Evolutionary conservation across 2,329 filamentous ascomycete species (phyloP).

Genomic region (Fulvia fulva): DNA sequence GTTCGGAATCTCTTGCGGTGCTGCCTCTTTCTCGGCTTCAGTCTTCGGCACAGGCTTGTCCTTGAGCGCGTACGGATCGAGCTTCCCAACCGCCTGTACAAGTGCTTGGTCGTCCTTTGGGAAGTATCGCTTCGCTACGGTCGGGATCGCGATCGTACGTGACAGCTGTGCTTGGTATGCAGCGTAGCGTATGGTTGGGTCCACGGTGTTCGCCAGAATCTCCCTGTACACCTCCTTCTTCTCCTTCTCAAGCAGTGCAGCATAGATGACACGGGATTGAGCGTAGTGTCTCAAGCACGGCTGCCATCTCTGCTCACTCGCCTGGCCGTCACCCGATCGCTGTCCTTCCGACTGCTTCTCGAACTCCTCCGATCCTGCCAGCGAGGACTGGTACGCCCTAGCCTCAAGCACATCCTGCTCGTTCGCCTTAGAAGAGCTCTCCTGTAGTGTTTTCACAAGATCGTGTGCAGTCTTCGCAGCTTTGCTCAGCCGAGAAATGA

Average conservation of each 20-base stretch:
- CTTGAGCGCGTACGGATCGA: slow-evolving; percentile 65
- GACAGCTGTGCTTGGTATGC: slow-evolving; percentile 89
- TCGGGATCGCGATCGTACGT: slow-evolving; percentile 74
- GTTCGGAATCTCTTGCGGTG: slow-evolving; percentile 54
- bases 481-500: slow-evolving; percentile 81
- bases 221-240: slow-evolving; percentile 82
- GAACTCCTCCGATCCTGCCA: slow-evolving; percentile 74
- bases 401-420: slow-evolving; percentile 76
- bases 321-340: slow-evolving; percentile 34
- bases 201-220: slow-evolving; percentile 76
- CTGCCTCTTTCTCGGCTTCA: slow-evolving; percentile 24
- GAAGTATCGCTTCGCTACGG: slow-evolving; percentile 76
- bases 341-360: slow-evolving; percentile 66
- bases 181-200: slow-evolving; percentile 90
- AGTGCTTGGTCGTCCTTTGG: slow-evolving; percentile 61
- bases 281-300: slow-evolving; percentile 72
- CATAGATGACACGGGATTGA: slow-evolving; percentile 76
- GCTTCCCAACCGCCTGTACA: slow-evolving; percentile 62
- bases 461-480: slow-evolving; percentile 66
- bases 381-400: slow-evolving; percentile 72
- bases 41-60: slow-evolving; percentile 42
- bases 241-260: slow-evolving; percentile 61
- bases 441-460: slow-evolving; percentile 62
- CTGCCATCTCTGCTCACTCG: slow-evolving; percentile 61
- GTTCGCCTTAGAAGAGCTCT: slow-evolving; percentile 60